Evolutionary conservation across 2,329 filamentous ascomycete genomes (phyloP), one percentile per base, ranked within the genome.

Genomic region (Annulohypoxylon truncatum): DNA sequence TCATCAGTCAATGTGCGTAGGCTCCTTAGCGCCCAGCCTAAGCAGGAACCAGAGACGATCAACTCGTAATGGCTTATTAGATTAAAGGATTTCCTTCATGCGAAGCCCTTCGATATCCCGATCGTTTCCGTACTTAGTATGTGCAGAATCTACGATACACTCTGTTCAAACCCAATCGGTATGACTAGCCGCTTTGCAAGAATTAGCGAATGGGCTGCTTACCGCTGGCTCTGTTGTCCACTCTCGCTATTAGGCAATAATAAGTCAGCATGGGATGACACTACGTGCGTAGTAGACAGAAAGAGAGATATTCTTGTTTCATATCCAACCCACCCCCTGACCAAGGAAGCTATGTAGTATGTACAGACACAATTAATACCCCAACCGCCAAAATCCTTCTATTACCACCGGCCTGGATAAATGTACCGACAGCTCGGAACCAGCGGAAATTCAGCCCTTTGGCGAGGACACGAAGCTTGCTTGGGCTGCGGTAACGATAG

Each of bases 151-250:
- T 38, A 38, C 35, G 35, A 38, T 13, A 38, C n/a, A n/a, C 35
- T 38, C 42, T 55, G 42, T 38, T 59, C 57, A 70, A 72, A 72
- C 71, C 20, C 61, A 35, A 57, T 61, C 54, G 51, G 67, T 70
- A 67, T 72, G 69, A 61, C 61, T 69, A 71, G 60, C 65, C 71
- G 69, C 71, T 52, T 10, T 26, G 50, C 35, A 47, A 47, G 15
- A 20, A 40, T 33, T 24, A 15, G 38, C 63, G 53, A 69, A 69
- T 69, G 38, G 52, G 42, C 54, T 53, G 28, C 31, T 20, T 46
- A 46, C 42, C 42, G 42, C 22, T n/a, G 29, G 26, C 15, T 26
- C 22, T 22, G 28, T n/a, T 40, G 22, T 31, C 38, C 13, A 35
- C 28, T 29, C 38, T 65, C 26, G 31, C 31, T 44, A 64, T 64